Evolutionary conservation across 2,329 filamentous ascomycete species (phyloP).

Genomic region (Botryosphaeria dothidea): DNA sequence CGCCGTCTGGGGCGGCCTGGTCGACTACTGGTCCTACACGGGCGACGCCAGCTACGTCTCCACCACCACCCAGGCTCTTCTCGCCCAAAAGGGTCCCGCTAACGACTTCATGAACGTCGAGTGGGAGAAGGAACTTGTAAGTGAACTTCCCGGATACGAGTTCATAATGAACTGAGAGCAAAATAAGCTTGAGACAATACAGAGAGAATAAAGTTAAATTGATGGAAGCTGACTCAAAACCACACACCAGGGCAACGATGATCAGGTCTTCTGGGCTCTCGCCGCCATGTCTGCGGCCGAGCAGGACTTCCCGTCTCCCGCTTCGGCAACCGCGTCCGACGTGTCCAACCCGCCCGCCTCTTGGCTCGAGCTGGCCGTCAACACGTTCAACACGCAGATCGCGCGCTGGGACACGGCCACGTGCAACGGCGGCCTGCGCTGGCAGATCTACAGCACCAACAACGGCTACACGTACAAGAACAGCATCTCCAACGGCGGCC

Average conservation of each 20-base stretch:
- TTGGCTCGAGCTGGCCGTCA: constrained; percentile 78
- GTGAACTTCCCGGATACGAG: constrained; percentile 5
- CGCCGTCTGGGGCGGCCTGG: constrained; percentile 40
- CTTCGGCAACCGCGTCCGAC: constrained; percentile 19
- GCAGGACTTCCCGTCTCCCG: constrained; percentile 46
- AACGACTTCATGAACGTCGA: constrained; percentile 66
- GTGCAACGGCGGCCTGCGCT: constrained; percentile 76
- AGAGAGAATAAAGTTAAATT: background rate
- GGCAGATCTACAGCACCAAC: constrained; percentile 84
- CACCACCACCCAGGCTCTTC: constrained; percentile 55
- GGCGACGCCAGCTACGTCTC: constrained; percentile 40
- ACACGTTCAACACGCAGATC: constrained; percentile 77
- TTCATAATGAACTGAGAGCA: background rate
- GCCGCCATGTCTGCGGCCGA: constrained; percentile 61
- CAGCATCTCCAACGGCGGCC: constrained; percentile 58
- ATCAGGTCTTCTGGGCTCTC: constrained; percentile 61
- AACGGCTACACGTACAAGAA: constrained; percentile 64
- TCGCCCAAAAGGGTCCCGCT: constrained; percentile 72
- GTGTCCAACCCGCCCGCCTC: constrained; percentile 49
- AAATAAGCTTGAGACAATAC: background rate
- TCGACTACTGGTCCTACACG: constrained; percentile 47
- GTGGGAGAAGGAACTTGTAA: constrained; percentile 29
- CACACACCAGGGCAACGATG: constrained; percentile 55
- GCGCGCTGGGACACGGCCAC: constrained; percentile 66
- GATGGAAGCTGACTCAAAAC: background rate